These are phyloP conservation scores for Turnera subulata DNA, from an alignment of 345 rosid species.

Conservation along the genomic window DNA sequence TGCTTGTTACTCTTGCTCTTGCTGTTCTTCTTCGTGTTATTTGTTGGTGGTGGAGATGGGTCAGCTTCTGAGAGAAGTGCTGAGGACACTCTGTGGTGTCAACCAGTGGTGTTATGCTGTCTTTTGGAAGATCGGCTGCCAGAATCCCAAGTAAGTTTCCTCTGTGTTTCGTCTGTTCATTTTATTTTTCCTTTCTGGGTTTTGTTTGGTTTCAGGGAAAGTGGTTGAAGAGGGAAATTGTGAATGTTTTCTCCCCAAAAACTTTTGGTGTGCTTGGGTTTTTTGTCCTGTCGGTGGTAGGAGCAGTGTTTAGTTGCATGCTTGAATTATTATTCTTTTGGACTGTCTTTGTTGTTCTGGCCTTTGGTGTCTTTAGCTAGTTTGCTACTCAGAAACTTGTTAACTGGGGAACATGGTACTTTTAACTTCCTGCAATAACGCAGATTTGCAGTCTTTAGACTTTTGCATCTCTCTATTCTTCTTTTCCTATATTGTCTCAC, in stretches of 20 bases:
- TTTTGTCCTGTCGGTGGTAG: no score
- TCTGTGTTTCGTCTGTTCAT: no score
- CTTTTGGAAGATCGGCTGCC: constrained; percentile 95
- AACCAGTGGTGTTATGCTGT: constrained; percentile 89
- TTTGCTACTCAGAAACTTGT: no score
- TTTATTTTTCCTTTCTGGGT: not conserved
- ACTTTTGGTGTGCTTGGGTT: no score
- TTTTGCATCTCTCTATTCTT: not conserved
- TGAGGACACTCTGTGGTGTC: constrained; percentile 66
- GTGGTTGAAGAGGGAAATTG: not conserved
- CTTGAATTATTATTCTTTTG: no score
- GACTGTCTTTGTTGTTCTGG: not conserved
- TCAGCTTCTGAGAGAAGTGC: constrained; percentile 60
- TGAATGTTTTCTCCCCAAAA: not conserved
- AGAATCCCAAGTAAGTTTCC: constrained; percentile 65
- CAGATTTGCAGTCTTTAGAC: not conserved
- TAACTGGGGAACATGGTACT: no score
- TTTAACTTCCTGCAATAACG: no score
- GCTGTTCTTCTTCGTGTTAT: not conserved
- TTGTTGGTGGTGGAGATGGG: constrained; percentile 43
- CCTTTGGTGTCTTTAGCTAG: not conserved
- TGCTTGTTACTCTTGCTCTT: not conserved
- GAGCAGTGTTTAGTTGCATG: no score
- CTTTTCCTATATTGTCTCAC: constrained; percentile 2
- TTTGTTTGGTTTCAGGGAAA: not conserved